A percentile compares a stretch with the other conserved stretches of the same genome.
These are phyloP conservation scores for Penicillium canescens DNA, from an alignment of 495 filamentous ascomycete genomes.

Conservation along the genomic window DNA sequence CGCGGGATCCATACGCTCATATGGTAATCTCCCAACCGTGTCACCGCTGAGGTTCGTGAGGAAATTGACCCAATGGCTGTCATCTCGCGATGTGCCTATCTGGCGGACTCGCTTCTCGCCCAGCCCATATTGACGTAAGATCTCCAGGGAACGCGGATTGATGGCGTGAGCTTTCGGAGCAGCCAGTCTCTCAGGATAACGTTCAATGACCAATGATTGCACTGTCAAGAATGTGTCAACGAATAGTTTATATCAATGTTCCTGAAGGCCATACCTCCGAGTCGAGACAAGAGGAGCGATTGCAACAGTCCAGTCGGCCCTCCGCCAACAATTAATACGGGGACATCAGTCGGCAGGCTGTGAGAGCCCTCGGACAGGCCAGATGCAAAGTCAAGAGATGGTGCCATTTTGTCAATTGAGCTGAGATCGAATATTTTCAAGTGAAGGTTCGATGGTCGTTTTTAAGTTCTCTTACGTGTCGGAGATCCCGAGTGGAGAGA, in stretches of 20 bases:
- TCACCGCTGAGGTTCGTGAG: slow-evolving; percentile 27
- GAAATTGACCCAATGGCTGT: slow-evolving; percentile 32
- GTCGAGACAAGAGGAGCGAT: slow-evolving; percentile 26
- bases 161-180: slow-evolving; percentile 34
- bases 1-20: slow-evolving; percentile 32
- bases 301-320: slow-evolving; percentile 32
- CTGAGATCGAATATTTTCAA: not conserved
- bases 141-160: slow-evolving; percentile 28
- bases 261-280: slow-evolving; percentile 11
- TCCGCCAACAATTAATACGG: slow-evolving; percentile 38
- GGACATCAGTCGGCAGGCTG: slow-evolving; percentile 8
- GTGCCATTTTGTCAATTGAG: not conserved
- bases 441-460: no score
- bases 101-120: slow-evolving; percentile 27
- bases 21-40: slow-evolving; percentile 26
- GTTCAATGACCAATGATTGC: slow-evolving; percentile 24
- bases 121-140: slow-evolving; percentile 28
- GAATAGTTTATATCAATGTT: not conserved
- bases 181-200: slow-evolving; percentile 24
- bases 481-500: not conserved
- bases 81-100: slow-evolving; percentile 21
- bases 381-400: not conserved
- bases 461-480: not conserved
- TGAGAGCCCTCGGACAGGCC: not conserved
- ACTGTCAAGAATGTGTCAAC: slow-evolving; percentile 11